Evolutionary conservation across 805 yeast genomes (phyloP).

Genomic region (Metschnikowia orientalis): DNA sequence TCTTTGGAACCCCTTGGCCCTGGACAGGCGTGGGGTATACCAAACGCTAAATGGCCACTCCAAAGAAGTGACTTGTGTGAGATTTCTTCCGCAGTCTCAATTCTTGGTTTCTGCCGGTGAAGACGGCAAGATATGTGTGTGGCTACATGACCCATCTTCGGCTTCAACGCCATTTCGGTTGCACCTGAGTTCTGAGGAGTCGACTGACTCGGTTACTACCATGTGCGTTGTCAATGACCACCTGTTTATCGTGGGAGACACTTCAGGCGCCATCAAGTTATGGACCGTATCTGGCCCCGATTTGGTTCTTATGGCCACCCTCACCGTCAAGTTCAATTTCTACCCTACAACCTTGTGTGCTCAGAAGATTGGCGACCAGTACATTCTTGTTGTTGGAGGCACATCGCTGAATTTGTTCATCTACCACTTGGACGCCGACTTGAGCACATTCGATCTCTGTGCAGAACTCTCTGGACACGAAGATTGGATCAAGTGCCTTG

Average conservation of each 20-base stretch:
- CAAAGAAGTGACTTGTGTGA: constrained; percentile 63
- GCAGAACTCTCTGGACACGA: constrained; percentile 84
- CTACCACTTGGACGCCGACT: constrained; percentile 38
- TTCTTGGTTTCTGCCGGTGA: constrained; percentile 60
- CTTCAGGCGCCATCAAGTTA: constrained; percentile 53
- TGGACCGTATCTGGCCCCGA: constrained; percentile 40
- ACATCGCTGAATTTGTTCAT: constrained; percentile 54
- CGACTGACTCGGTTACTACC: constrained; percentile 47
- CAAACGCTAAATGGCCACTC: constrained; percentile 58
- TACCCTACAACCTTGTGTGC: constrained; percentile 41
- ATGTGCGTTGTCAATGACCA: constrained; percentile 39
- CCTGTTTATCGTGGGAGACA: constrained; percentile 56
- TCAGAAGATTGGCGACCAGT: constrained; percentile 31
- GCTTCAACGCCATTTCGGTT: constrained; percentile 19
- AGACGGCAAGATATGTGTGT: constrained; percentile 57
- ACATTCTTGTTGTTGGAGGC: constrained; percentile 68
- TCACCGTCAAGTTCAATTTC: constrained; percentile 43
- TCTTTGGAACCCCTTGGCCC: constrained; percentile 57
- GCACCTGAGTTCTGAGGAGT: constrained; percentile 11
- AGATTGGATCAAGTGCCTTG: constrained; percentile 85
- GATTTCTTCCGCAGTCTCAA: constrained; percentile 41
- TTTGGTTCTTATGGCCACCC: constrained; percentile 24
- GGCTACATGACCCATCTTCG: constrained; percentile 40
- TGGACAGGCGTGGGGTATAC: constrained; percentile 42
- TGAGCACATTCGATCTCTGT: constrained; percentile 27